Evolutionary conservation across 1,284 basidiomycete species (phyloP), one percentile per base, ranked within the genome.

Genomic region (Pulchroboletus neoregius): DNA sequence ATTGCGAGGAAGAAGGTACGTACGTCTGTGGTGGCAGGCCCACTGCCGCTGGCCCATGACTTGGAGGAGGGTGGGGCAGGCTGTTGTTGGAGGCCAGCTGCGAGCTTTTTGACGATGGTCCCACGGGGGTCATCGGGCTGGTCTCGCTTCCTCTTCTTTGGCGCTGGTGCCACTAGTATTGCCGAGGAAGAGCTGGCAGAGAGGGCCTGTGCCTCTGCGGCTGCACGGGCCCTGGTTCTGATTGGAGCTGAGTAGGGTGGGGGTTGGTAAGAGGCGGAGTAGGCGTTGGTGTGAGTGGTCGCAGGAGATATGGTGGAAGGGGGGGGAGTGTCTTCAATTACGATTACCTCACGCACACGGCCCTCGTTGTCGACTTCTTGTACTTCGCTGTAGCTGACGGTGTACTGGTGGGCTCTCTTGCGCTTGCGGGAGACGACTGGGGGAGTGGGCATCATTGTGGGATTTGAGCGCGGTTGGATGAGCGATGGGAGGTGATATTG

Each of bases 271-370:
- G 86, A 87, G 38, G 82, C 76, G 45, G 86, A 87, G 68, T 75
- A 87, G 50, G 75, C 78, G 54, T 79, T 77, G 56, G 76, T 80
- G 66, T 78, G 75, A 33, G 72, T 80, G 18, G 79, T 80, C 46
- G 84, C 78, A 48, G 86, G 83, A 45, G 86, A 87, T 61, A 84
- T 78, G 43, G 87, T 87, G 44, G 82, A 78, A 45, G 84, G 82
- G 41, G 87, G 87, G 8, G 78, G 88, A 39, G 88, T 89, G 71
- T 91, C 88, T 58, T 91, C 88, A 65, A 91, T 90, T 58, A 91
- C 83, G 67, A 91, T 90, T 60, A 91, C 85, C 65, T 91, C 88
- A 42, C 88, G 74, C 35, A 87, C 72, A 55, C 75, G 73, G 55
- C 88, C 87, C 42, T 82, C 71, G 58, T 73, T 75, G 68, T 91